Evolutionary conservation across 805 yeast species (phyloP).

Genomic region (Metschnikowia chrysomelidarum): DNA sequence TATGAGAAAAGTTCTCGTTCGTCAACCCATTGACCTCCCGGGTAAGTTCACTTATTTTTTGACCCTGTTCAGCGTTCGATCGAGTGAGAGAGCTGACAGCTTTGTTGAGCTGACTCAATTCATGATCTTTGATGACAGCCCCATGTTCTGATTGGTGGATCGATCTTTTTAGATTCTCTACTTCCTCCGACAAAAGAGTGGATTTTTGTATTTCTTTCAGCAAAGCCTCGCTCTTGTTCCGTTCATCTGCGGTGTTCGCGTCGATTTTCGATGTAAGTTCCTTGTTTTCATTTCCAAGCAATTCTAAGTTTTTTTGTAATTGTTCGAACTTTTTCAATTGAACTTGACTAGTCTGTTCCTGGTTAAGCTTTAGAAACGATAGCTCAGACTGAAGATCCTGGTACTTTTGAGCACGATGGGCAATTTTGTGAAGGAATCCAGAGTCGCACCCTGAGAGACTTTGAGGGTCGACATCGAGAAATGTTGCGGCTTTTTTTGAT

Average conservation of each 20-base stretch:
- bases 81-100: conserved; percentile 28
- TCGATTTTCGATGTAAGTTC: conserved; percentile 21
- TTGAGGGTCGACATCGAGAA: conserved; percentile 26
- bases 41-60: conserved; percentile 32
- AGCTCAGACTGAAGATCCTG: conserved; percentile 31
- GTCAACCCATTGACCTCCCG: conserved; percentile 36
- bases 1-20: conserved; percentile 35
- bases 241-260: conserved; percentile 6
- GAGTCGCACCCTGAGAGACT: conserved; percentile 12
- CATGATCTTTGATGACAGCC: conserved; percentile 19
- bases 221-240: conserved; percentile 15
- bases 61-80: conserved; percentile 36
- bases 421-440: conserved; percentile 21
- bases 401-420: conserved; percentile 26
- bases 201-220: conserved; percentile 18
- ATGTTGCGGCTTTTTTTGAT: conserved; percentile 27
- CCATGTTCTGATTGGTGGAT: conserved; percentile 11
- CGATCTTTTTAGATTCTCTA: conserved; percentile 18
- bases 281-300: conserved; percentile 23
- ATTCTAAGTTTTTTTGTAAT: conserved; percentile 21
- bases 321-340: conserved; percentile 24
- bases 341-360: conserved; percentile 31
- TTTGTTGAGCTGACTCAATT: conserved; percentile 27
- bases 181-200: conserved; percentile 15
- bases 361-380: conserved; percentile 33